phyloP scores from a whole-genome alignment of 179 eudicot genomes.

The Vitellaria paradoxa region DNA sequence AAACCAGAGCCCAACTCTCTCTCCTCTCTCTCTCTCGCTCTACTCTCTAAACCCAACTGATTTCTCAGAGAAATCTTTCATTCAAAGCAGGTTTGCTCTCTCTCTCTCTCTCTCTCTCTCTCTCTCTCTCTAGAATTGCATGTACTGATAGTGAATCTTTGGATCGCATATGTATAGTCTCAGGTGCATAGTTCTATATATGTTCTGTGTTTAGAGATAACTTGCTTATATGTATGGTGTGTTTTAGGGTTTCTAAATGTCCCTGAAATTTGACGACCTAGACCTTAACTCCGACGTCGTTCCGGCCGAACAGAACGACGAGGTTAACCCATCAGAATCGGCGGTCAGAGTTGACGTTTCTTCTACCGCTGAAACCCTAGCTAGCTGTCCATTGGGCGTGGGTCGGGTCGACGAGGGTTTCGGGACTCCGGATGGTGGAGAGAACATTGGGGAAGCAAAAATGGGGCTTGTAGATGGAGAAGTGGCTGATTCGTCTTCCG shows the following conservation, averaged over 20 bases:
- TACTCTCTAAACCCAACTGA: too few relatives aligned
- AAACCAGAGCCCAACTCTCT: too few relatives aligned
- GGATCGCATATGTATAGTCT: neutral
- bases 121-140: neutral
- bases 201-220: neutral
- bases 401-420: constrained; percentile 10
- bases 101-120: neutral
- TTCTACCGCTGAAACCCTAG: constrained; percentile 7
- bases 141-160: neutral
- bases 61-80: too few relatives aligned
- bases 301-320: constrained; percentile 1
- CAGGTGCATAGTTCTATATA: neutral
- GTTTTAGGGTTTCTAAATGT: constrained; percentile 25
- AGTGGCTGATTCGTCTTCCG: neutral
- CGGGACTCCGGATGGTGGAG: neutral
- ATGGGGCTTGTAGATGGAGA: neutral
- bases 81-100: constrained; percentile 11
- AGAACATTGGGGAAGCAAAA: neutral
- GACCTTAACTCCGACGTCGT: constrained; percentile 20
- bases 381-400: neutral
- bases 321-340: constrained; percentile 5
- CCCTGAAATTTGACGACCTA: constrained; percentile 3
- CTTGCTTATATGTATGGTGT: neutral
- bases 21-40: too few relatives aligned
- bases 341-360: neutral